A percentile compares a stretch with the other conserved stretches of the same genome.
These are phyloP conservation scores for Euphorbia pulcherrima DNA, from an alignment of 345 rosid genomes.

Conservation along the genomic window DNA sequence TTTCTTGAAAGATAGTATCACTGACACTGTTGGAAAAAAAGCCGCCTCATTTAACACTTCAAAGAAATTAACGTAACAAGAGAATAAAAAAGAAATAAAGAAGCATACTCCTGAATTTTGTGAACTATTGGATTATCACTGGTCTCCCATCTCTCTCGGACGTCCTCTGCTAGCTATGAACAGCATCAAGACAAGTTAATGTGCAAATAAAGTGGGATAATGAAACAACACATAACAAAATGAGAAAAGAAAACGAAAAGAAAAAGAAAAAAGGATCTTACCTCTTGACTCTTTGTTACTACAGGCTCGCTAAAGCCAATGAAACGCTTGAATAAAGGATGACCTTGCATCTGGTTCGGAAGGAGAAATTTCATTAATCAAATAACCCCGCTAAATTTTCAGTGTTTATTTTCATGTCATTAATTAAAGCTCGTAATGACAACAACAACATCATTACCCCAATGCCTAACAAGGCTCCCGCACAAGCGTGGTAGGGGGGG, in stretches of 20 bases:
- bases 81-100: not conserved
- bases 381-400: not conserved
- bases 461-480: too few species aligned
- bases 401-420: not conserved
- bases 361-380: not conserved
- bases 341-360: conserved; percentile 59
- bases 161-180: conserved; percentile 79
- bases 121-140: conserved; percentile 89
- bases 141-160: conserved; percentile 95
- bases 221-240: not conserved
- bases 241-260: not conserved
- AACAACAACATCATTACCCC: too few species aligned
- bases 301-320: too few species aligned
- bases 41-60: conserved; percentile 1
- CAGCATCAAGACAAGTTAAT: conserved; percentile 20
- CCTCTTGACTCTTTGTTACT: conserved; percentile 87
- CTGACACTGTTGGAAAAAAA: conserved; percentile 57
- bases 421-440: not conserved
- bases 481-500: too few species aligned
- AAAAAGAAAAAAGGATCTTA: conserved; percentile 24
- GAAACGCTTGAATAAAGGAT: conserved; percentile 70
- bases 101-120: conserved; percentile 89
- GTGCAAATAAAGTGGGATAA: not conserved
- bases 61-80: not conserved
- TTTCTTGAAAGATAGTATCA: conserved; percentile 77